Evolutionary conservation across 176 grass and related monocot species (phyloP).

Genomic region (Lolium rigidum): DNA sequence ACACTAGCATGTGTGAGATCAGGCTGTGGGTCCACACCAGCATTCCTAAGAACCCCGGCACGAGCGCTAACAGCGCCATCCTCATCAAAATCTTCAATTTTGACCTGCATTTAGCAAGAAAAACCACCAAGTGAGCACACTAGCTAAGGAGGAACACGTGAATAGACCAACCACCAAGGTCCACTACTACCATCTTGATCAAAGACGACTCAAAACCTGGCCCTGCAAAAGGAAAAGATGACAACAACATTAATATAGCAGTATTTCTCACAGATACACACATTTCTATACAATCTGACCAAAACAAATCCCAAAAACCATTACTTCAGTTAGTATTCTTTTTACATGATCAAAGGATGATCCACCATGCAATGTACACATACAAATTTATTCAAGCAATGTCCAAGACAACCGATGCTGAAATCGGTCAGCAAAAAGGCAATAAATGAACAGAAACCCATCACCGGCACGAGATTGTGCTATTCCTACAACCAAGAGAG

Average conservation of each 20-base stretch:
- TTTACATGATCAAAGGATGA: neutral
- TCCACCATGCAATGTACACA: neutral
- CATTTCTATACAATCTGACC: neutral
- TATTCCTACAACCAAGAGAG: neutral
- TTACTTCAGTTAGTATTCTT: neutral
- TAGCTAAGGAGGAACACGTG: neutral
- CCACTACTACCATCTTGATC: neutral
- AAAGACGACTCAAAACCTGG: neutral
- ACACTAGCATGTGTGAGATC: neutral
- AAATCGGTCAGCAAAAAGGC: neutral
- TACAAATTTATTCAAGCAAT: neutral
- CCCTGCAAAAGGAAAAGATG: neutral
- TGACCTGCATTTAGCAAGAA: conserved; percentile 58
- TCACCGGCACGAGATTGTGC: neutral
- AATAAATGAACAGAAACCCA: neutral
- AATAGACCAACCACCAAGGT: neutral
- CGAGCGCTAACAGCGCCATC: neutral
- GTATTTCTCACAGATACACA: neutral
- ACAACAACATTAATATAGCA: neutral
- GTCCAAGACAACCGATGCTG: neutral
- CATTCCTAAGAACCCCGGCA: neutral
- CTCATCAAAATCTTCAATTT: conserved; percentile 62
- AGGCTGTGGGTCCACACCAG: conserved; percentile 16
- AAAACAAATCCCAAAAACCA: neutral
- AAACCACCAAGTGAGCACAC: neutral